Conservation (phyloP, 148 eudicot species). For the Selenicereus undatus region DNA sequence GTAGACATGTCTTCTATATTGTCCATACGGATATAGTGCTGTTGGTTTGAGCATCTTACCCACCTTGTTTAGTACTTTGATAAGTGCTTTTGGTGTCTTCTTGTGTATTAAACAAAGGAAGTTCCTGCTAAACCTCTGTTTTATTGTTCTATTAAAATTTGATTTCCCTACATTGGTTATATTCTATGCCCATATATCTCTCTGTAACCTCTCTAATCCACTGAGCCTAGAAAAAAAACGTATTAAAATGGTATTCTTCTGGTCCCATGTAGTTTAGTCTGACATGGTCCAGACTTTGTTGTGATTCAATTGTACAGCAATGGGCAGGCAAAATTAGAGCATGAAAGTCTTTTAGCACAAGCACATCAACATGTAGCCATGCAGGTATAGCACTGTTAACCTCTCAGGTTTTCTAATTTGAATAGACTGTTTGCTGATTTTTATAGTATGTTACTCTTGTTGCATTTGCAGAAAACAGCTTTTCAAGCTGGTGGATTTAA, state of each 20-base stretch:
- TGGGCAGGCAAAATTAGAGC: constrained; percentile 68
- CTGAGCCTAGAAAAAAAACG: no score
- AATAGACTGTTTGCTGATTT: background rate
- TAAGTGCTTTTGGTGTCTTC: no score
- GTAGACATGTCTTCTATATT: background rate
- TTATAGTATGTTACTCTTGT: background rate
- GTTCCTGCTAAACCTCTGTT: no score
- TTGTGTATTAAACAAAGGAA: no score
- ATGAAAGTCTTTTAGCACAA: constrained; percentile 67
- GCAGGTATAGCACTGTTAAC: constrained; percentile 46
- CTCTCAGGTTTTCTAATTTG: background rate
- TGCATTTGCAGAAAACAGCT: constrained; percentile 46
- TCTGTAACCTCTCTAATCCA: no score
- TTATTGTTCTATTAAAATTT: no score
- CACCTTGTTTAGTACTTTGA: background rate
- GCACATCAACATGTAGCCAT: constrained; percentile 85
- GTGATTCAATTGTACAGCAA: constrained; percentile 34
- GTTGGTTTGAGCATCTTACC: background rate
- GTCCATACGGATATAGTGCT: background rate
- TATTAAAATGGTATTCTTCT: background rate
- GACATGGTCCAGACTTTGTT: constrained; percentile 8
- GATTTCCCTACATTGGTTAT: no score
- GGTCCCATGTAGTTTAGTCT: background rate
- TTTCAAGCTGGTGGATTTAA: constrained; percentile 50
- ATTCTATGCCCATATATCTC: no score